phyloP scores from a whole-genome alignment of 2,329 filamentous ascomycete species.

The Cladophialophora yegresii region DNA sequence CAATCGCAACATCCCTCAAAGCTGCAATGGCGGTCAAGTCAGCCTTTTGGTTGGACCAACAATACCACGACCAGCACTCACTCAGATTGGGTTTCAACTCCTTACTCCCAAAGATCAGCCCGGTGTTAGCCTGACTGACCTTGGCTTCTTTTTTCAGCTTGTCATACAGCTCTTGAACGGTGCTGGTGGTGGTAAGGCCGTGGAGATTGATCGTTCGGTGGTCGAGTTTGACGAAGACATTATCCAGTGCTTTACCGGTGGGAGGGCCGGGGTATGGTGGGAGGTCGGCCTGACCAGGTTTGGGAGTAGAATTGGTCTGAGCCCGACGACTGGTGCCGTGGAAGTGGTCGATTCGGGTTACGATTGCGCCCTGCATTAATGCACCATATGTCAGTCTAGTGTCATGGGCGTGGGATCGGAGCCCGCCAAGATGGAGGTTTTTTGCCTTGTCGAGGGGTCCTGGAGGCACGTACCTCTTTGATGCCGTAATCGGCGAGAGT shows the following conservation, averaged over 20 bases:
- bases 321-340: background rate
- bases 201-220: background rate
- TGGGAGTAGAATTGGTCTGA: background rate
- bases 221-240: slow-evolving; percentile 3
- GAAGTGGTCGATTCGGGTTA: slow-evolving; percentile 1
- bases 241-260: background rate
- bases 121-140: background rate
- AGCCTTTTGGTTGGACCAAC: background rate
- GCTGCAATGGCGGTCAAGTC: background rate
- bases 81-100: background rate
- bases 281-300: background rate
- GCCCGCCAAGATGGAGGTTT: background rate
- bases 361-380: background rate
- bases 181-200: background rate
- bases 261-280: background rate
- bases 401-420: background rate
- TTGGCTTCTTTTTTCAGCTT: slow-evolving; percentile 1
- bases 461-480: background rate
- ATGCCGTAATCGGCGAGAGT: slow-evolving; percentile 1
- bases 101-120: slow-evolving; percentile 1
- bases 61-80: background rate
- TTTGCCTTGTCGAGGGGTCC: background rate
- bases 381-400: background rate
- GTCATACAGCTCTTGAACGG: background rate
- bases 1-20: background rate